phyloP scores from a whole-genome alignment of 2,329 filamentous ascomycete species.

The Scytalidium lignicola region DNA sequence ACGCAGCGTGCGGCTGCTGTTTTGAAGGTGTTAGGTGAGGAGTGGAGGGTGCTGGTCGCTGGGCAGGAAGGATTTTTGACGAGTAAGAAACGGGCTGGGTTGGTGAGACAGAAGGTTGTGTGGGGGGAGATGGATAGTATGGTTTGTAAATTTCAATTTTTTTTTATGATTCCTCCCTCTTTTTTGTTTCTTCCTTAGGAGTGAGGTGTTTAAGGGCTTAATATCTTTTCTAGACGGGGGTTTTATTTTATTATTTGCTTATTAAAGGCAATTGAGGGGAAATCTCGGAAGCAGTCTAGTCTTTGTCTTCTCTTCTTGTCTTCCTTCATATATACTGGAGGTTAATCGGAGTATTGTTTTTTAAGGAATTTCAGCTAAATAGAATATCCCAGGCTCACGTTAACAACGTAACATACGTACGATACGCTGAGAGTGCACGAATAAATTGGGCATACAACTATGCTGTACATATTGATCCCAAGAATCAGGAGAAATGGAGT shows the following conservation, averaged over 20 bases:
- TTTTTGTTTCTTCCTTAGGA: too few species aligned
- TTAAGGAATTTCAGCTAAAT: conserved; percentile 1
- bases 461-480: conserved; percentile 55
- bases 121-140: conserved; percentile 81
- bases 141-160: conserved; percentile 35
- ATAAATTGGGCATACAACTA: conserved; percentile 75
- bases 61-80: conserved; percentile 74
- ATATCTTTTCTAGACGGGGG: too few species aligned
- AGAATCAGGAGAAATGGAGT: conserved; percentile 59
- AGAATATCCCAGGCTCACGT: conserved; percentile 58
- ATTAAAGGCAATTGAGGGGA: too few species aligned
- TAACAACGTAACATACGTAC: conserved; percentile 80
- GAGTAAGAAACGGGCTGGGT: conserved; percentile 51
- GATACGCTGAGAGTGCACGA: conserved; percentile 76
- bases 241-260: too few species aligned
- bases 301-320: conserved; percentile 2
- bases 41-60: conserved; percentile 69
- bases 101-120: conserved; percentile 62
- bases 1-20: conserved; percentile 52
- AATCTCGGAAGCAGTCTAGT: too few species aligned
- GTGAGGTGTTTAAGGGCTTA: too few species aligned
- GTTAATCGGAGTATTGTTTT: background rate
- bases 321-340: background rate
- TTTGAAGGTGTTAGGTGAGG: conserved; percentile 51
- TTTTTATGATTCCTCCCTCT: too few species aligned